Percentiles rank a stretch among this genome's conserved stretches.
Conservation (phyloP, 139 green algal species). For the Picochlorum sp. region DNA sequence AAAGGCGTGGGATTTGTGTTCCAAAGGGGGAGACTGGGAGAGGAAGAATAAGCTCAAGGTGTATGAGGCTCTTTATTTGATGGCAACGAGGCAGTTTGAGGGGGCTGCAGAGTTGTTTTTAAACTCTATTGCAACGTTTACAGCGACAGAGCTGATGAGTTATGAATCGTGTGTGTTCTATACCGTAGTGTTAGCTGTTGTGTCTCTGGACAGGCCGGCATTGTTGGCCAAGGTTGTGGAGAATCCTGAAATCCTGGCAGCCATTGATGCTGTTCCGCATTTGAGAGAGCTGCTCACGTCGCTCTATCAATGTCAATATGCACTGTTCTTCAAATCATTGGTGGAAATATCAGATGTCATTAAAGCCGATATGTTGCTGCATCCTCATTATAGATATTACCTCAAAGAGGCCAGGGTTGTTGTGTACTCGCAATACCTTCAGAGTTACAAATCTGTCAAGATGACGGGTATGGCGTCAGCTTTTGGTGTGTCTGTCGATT, state of each 20-base stretch:
- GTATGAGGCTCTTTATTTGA: slow-evolving; percentile 86
- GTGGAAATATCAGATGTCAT: slow-evolving; percentile 51
- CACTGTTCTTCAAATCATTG: slow-evolving; percentile 79
- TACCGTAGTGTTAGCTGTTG: slow-evolving; percentile 67
- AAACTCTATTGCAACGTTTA: slow-evolving; percentile 94
- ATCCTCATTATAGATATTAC: slow-evolving; percentile 86
- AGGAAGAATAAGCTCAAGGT: slow-evolving; percentile 98
- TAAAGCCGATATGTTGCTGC: slow-evolving; percentile 66
- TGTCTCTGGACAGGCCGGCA: slow-evolving; percentile 55
- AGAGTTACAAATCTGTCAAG: slow-evolving; percentile 95
- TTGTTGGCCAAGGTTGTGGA: slow-evolving; percentile 77
- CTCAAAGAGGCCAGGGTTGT: slow-evolving; percentile 80
- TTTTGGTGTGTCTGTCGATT: slow-evolving; percentile 67
- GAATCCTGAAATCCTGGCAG: slow-evolving; percentile 86
- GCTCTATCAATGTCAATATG: slow-evolving; percentile 89
- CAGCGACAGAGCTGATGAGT: slow-evolving; percentile 83
- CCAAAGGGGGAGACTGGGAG: slow-evolving; percentile 95
- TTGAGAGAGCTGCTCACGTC: slow-evolving; percentile 72
- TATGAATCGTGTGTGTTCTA: slow-evolving; percentile 90
- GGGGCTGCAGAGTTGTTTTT: slow-evolving; percentile 81
- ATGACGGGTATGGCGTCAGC: slow-evolving; percentile 77
- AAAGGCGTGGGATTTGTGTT: slow-evolving; percentile 62
- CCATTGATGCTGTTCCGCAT: slow-evolving; percentile 76
- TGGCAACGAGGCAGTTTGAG: slow-evolving; percentile 81
- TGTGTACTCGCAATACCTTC: slow-evolving; percentile 91